Base-by-base conservation (phyloP, 108 stramenopile species). In the Fragilaria crotonensis region DNA sequence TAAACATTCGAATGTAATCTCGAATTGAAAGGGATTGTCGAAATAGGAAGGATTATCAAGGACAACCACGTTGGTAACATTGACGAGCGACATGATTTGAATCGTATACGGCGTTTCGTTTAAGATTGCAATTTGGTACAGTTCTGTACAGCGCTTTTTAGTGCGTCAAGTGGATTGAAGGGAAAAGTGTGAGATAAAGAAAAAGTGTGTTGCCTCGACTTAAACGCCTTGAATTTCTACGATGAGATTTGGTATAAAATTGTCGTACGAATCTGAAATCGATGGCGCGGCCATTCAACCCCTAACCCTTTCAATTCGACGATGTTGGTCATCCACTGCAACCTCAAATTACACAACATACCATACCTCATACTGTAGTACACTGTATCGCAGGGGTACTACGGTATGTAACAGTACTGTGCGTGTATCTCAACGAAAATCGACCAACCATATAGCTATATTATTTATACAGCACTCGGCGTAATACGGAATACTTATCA, bases 1-100 rank as follows among this genome's bases (percentile, higher is more conserved):
- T 14, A 94, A 68, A 66, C 96, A 97, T 72, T 99, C 98, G 64
- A 99, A 98, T 5, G 96, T 98, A 45, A 99, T 94, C 73, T 99
- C 96, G 68, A 99, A 99, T 69, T 94, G 87, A 69, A 99, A 95
- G 4, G 95, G 94, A 62, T 88, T 93, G 26, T 63, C 62, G 64
- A 97, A 96, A 45, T 61, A 54, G 23, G 90, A 79, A 22, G 98
- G 98, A 73, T 99, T 99, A 79, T 96, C 93, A 52, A 96, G 75
- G 48, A 97, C 95, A 23, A 77, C 84, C 84, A 89, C 84, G 45
- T 89, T 81, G 49, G 83, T 78, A 30, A 89, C 80, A 54, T 84
- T 89, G 46, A 86, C 89, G 33, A 86, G 75, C 48, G 89, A 81
- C 85, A 90, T 90, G 60, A 41, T 78, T 21, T 5, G 5, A 19